Evolutionary conservation across 2,329 filamentous ascomycete species (phyloP).

Genomic region (Scedosporium dehoogii): DNA sequence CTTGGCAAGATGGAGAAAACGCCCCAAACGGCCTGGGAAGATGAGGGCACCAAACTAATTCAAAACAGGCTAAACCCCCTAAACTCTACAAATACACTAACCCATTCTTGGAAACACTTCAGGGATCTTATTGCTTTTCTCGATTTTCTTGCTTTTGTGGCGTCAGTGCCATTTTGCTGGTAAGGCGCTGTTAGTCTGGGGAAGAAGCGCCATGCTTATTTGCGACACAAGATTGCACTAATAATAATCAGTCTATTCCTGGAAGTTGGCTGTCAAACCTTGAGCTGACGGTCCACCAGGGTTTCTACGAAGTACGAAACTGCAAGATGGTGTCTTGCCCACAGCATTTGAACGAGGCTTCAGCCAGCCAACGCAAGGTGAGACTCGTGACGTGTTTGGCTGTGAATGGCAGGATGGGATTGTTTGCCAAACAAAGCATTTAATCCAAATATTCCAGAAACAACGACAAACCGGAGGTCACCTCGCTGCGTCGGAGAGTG

Average conservation of each 20-base stretch:
- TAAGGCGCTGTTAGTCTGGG: not conserved
- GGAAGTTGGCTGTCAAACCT: not conserved
- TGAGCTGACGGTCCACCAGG: not conserved
- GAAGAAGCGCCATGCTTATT: not conserved
- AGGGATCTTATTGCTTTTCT: not conserved
- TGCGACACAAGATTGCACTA: not conserved
- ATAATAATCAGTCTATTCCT: not conserved
- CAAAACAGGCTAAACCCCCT: no score
- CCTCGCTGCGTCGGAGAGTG: no score
- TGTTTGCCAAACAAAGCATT: no score
- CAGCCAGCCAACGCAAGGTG: not conserved
- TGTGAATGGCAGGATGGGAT: not conserved
- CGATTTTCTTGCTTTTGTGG: not conserved
- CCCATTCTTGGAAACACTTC: not conserved
- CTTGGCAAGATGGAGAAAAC: no score
- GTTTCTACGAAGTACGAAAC: not conserved
- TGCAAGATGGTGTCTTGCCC: not conserved
- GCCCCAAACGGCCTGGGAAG: no score
- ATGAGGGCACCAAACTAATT: no score
- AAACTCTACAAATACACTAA: not conserved
- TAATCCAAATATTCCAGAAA: no score
- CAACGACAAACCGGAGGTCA: no score
- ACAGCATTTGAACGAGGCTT: not conserved
- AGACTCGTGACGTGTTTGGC: not conserved
- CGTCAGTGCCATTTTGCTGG: not conserved